Evolutionary conservation across 2,329 filamentous ascomycete species (phyloP).

Genomic region (Talaromyces sp.): DNA sequence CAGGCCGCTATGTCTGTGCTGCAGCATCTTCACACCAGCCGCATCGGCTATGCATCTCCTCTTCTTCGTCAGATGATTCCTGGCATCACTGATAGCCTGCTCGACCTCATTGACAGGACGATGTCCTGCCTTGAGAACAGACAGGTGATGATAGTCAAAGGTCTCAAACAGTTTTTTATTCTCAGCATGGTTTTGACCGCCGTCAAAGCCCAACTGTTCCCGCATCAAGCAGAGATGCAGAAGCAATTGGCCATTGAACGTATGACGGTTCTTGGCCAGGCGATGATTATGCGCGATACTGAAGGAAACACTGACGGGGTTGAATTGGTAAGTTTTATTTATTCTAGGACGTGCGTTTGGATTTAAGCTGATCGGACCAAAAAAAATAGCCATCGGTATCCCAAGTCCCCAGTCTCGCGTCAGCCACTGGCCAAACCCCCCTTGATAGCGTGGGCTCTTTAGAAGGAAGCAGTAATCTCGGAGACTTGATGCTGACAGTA

Average conservation of each 20-base stretch:
- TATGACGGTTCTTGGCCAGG: constrained; percentile 30
- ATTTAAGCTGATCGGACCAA: not conserved
- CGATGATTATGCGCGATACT: constrained; percentile 28
- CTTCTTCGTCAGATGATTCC: constrained; percentile 20
- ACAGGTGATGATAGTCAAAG: constrained; percentile 28
- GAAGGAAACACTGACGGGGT: constrained; percentile 1
- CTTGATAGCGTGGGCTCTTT: constrained; percentile 5
- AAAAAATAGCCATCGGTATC: constrained; percentile 1
- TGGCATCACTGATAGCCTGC: constrained; percentile 27
- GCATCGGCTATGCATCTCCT: constrained; percentile 19
- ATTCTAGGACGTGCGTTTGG: not conserved
- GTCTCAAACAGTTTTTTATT: constrained; percentile 36
- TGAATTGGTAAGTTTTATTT: constrained; percentile 5
- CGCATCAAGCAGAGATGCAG: constrained; percentile 24
- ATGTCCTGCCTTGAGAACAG: constrained; percentile 26
- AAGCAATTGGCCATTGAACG: constrained; percentile 33
- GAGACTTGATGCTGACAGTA: constrained; percentile 11
- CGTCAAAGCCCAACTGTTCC: constrained; percentile 30
- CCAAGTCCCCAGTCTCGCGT: constrained; percentile 1
- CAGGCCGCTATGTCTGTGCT: constrained; percentile 34
- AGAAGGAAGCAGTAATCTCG: constrained; percentile 7
- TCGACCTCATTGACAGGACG: constrained; percentile 27
- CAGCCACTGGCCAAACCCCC: not conserved
- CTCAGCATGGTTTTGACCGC: constrained; percentile 30
- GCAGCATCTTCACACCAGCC: constrained; percentile 27